phyloP scores from a whole-genome alignment of 2,329 filamentous ascomycete species.

The Fusarium sp. region DNA sequence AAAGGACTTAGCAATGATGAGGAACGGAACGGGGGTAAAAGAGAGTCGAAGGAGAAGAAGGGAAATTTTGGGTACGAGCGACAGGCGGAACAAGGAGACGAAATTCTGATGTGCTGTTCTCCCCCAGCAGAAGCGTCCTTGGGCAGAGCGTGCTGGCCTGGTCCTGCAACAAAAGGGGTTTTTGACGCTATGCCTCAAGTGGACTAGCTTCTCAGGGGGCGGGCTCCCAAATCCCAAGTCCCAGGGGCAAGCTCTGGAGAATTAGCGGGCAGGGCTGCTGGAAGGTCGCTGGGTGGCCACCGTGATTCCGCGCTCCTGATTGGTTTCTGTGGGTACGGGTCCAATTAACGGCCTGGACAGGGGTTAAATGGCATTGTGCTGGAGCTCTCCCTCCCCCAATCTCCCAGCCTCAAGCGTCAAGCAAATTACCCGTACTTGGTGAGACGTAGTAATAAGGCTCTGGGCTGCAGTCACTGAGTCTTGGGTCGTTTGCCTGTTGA shows the following conservation, averaged over 20 bases:
- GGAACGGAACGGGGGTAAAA: slow-evolving; percentile 43
- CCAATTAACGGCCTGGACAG: slow-evolving; percentile 42
- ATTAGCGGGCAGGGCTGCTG: slow-evolving; percentile 44
- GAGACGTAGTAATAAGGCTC: background rate
- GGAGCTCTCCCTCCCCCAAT: slow-evolving; percentile 21
- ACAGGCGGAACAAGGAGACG: slow-evolving; percentile 46
- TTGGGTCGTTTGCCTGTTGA: background rate
- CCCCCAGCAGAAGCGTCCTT: slow-evolving; percentile 42
- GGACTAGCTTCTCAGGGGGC: slow-evolving; percentile 41
- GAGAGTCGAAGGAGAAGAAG: slow-evolving; percentile 44
- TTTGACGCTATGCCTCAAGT: slow-evolving; percentile 41
- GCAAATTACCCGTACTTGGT: slow-evolving; percentile 35
- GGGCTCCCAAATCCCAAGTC: slow-evolving; percentile 32
- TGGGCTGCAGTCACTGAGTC: background rate
- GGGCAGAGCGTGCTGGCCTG: slow-evolving; percentile 41
- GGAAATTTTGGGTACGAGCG: slow-evolving; percentile 48
- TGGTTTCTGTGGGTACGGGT: slow-evolving; percentile 27
- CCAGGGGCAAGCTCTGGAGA: slow-evolving; percentile 45
- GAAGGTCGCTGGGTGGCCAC: slow-evolving; percentile 29
- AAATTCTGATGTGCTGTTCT: slow-evolving; percentile 51
- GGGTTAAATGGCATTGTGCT: slow-evolving; percentile 26
- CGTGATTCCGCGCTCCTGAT: slow-evolving; percentile 23
- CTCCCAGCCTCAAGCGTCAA: slow-evolving; percentile 14
- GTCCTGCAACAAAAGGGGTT: slow-evolving; percentile 51
- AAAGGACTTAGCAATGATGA: slow-evolving; percentile 54